Percentiles rank a stretch among this genome's conserved stretches.
phyloP scores from a whole-genome alignment of 495 filamentous ascomycete genomes.

The Cercophora newfieldiana region DNA sequence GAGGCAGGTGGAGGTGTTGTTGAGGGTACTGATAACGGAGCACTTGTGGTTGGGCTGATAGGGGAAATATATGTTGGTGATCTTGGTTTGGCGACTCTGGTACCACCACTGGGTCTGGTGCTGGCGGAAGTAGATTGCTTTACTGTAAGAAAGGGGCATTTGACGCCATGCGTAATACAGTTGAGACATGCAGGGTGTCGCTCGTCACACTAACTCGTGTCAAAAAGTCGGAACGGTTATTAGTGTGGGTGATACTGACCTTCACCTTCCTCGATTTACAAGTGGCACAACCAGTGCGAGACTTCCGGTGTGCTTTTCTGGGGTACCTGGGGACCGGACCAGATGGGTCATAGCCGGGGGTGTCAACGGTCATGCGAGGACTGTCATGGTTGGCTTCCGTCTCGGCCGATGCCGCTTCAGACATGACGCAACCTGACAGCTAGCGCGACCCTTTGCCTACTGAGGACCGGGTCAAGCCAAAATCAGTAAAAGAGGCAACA shows the following conservation, averaged over 20 bases:
- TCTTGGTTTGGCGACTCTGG: neutral
- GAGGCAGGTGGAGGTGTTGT: neutral
- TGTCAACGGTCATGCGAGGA: neutral
- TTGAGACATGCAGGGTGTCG: constrained; percentile 45
- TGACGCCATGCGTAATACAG: constrained; percentile 42
- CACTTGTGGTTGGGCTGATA: neutral
- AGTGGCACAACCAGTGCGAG: constrained; percentile 41
- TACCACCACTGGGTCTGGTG: neutral
- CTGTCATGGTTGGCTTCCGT: neutral
- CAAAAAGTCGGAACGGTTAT: neutral
- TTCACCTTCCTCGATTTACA: constrained; percentile 48
- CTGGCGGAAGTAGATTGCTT: neutral
- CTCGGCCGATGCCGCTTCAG: neutral
- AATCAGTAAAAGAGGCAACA: neutral
- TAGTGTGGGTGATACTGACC: constrained; percentile 21
- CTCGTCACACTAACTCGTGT: constrained; percentile 40
- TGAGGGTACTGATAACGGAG: neutral
- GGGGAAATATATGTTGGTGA: neutral
- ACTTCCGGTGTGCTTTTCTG: constrained; percentile 39
- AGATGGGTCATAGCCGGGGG: too few species aligned
- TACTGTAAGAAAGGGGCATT: constrained; percentile 38
- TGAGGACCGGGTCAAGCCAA: neutral
- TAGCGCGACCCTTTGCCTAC: too few species aligned
- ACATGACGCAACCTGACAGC: neutral
- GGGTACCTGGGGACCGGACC: neutral